These are phyloP conservation scores for Xylariales sp. DNA, from an alignment of 2,329 filamentous ascomycete genomes.

Conservation along the genomic window DNA sequence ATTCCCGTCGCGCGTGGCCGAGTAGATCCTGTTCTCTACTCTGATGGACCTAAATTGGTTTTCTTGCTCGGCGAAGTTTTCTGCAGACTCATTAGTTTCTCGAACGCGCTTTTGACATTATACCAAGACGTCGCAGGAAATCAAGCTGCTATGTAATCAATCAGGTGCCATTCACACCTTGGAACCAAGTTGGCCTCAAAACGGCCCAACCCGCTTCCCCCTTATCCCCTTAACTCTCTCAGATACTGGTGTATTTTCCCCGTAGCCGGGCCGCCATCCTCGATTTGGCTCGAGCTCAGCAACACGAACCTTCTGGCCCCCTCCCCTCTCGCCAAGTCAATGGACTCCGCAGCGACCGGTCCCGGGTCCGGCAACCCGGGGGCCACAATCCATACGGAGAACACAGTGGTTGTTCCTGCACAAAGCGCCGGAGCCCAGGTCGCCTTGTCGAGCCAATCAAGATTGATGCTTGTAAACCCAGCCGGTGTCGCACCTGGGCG, in stretches of 20 bases:
- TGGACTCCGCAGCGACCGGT: conserved; percentile 32
- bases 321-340: conserved; percentile 33
- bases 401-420: conserved; percentile 20
- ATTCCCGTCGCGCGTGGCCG: conserved; percentile 35
- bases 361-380: conserved; percentile 29
- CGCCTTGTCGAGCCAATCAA: conserved; percentile 39
- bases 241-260: conserved; percentile 35
- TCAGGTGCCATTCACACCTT: conserved; percentile 15
- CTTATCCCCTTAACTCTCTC: conserved; percentile 26
- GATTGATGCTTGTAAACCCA: conserved; percentile 25
- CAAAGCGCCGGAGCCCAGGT: conserved; percentile 34
- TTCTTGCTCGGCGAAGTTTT: conserved; percentile 2
- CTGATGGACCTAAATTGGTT: conserved; percentile 27
- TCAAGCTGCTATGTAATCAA: background rate
- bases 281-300: conserved; percentile 32
- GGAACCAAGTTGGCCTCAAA: conserved; percentile 44
- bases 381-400: conserved; percentile 36
- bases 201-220: conserved; percentile 37
- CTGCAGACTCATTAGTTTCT: conserved; percentile 14
- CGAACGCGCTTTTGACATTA: background rate
- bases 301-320: conserved; percentile 41
- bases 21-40: conserved; percentile 6
- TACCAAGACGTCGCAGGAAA: too few species aligned
- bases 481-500: conserved; percentile 23
- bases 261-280: conserved; percentile 30